Evolutionary conservation across 495 filamentous ascomycete genomes (phyloP), one percentile per base, ranked within the genome.

Genomic region (Pyrenula massariospora): DNA sequence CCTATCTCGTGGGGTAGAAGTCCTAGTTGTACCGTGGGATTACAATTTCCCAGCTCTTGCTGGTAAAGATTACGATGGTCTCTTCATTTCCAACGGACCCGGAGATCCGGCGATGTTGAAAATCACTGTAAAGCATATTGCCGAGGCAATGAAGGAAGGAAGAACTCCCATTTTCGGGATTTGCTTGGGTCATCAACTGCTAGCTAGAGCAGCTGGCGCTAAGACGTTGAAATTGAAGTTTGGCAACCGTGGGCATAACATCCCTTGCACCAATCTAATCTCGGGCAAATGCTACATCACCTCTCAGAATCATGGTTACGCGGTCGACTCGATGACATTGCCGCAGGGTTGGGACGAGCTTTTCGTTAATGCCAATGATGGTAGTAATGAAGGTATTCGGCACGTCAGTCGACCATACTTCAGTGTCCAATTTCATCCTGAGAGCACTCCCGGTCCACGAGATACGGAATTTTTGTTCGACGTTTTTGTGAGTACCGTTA

Each of bases 391-490:
- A 71, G 93, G 93, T 72, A 95, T 98, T 60, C 84, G 89, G 65
- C 91, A 98, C 67, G 74, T 79, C 50, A 79, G 74, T 68, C 85
- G 82, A 54, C 93, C 93, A 19, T 94, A 88, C 76, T 98, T 98
- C 79, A 95, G 90, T 74, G 93, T 97, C 21, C 93, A 98, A 69
- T 98, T 98, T 76, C 93, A 98, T 64, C 93, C 93, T 0, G 93
- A 98, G 70, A 94, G 90, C 73, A 91, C 89, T 12, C 93, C 93
- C 10, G 93, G 93, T 21, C 93, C 93, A 25, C 83, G 88, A n/a
- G 93, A 98, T 63, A 97, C 93, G 47, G 93, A 97, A 64, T 95
- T 84, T 64, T 81, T 98, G 21, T 98, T 98, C 60, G 91, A 97
- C 70, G 89, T 97, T 54, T 98, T 97, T 76, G 85, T 98, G 67